phyloP scores from a whole-genome alignment of 108 stramenopile species.

The Discostella pseudostelligera region DNA sequence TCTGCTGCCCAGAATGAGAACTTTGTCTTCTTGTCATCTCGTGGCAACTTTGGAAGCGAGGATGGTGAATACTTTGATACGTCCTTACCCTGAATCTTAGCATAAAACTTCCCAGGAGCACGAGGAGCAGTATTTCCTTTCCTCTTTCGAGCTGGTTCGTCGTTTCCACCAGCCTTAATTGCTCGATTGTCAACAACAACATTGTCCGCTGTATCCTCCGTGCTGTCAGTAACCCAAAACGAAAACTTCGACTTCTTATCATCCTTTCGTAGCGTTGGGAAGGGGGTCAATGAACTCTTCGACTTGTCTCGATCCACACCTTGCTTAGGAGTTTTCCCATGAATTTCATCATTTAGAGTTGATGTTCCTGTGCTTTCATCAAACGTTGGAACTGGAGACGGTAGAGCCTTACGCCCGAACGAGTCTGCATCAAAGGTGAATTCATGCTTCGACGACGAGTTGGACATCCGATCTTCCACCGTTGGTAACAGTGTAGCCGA shows the following conservation, averaged over 20 bases:
- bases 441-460: slow-evolving; percentile 6
- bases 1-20: slow-evolving; percentile 71
- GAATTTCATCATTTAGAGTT: slow-evolving; percentile 14
- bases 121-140: slow-evolving; percentile 9
- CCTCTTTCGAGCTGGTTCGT: no score
- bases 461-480: slow-evolving; percentile 9
- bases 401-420: slow-evolving; percentile 14
- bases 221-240: slow-evolving; percentile 1
- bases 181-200: slow-evolving; percentile 20
- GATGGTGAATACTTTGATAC: slow-evolving; percentile 76
- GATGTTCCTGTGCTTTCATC: slow-evolving; percentile 29
- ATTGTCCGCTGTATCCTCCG: neutral
- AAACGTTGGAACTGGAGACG: slow-evolving; percentile 26
- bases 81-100: slow-evolving; percentile 57
- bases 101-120: slow-evolving; percentile 26
- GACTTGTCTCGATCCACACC: neutral
- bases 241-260: slow-evolving; percentile 8
- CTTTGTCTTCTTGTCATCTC: slow-evolving; percentile 50
- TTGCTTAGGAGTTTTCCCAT: slow-evolving; percentile 4
- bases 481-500: slow-evolving; percentile 2
- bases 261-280: slow-evolving; percentile 2
- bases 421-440: slow-evolving; percentile 30
- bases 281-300: slow-evolving; percentile 8
- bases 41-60: slow-evolving; percentile 55
- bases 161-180: neutral